A percentile compares a stretch with the other conserved stretches of the same genome.
These are phyloP conservation scores for Schoenoplectus triqueter DNA, from an alignment of 202 grass and related monocot genomes.

Conservation along the genomic window DNA sequence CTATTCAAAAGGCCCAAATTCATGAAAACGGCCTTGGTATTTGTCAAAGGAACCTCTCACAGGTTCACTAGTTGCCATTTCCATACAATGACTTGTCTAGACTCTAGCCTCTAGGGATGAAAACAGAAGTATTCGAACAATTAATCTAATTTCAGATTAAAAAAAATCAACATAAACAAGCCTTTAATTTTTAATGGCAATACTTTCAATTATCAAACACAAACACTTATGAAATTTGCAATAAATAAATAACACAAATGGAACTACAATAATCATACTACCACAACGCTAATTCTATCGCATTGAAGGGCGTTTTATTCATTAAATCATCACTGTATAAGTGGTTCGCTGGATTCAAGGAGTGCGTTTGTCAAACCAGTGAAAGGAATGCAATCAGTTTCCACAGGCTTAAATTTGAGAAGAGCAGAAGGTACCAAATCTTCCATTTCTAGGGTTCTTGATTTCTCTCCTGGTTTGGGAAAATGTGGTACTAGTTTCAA, in stretches of 20 bases:
- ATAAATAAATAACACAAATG: neutral
- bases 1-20: neutral
- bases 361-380: conserved; percentile 70
- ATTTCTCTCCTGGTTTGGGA: conserved; percentile 48
- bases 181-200: neutral
- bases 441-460: conserved; percentile 67
- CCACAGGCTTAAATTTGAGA: conserved; percentile 74
- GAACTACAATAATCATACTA: conserved; percentile 21
- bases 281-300: neutral
- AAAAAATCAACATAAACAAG: neutral
- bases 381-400: conserved; percentile 67
- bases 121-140: neutral
- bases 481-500: conserved; percentile 54
- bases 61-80: neutral
- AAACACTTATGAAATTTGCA: neutral
- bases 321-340: conserved; percentile 34
- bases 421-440: conserved; percentile 74
- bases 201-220: conserved; percentile 26
- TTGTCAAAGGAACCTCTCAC: neutral
- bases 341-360: conserved; percentile 66
- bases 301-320: neutral
- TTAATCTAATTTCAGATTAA: no score
- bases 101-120: neutral
- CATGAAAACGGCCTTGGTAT: neutral
- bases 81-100: neutral